Conservation (phyloP, 345 rosid genomes). For the Eucalyptus pauciflora region DNA sequence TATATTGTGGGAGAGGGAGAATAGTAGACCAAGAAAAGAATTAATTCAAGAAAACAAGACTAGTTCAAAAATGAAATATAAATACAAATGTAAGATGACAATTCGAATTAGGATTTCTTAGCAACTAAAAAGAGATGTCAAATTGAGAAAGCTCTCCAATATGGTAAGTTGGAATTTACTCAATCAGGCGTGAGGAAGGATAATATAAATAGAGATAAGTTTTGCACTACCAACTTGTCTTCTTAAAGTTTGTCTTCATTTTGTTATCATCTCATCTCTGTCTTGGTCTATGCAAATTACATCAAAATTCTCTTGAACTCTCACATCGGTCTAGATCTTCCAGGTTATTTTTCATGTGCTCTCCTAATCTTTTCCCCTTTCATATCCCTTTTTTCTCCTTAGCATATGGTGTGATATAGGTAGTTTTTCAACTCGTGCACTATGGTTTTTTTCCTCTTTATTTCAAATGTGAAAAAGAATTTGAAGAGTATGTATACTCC, state of each 20-base stretch:
- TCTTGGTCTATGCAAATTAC: neutral
- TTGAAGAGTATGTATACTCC: no score
- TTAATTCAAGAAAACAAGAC: neutral
- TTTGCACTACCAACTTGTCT: neutral
- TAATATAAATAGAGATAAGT: neutral
- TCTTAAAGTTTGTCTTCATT: neutral
- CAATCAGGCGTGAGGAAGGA: fast-evolving
- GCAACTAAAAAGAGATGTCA: neutral
- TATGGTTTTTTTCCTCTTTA: no score
- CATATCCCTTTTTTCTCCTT: neutral
- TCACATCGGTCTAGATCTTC: neutral
- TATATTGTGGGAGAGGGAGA: neutral
- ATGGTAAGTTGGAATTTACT: neutral
- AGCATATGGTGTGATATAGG: no score
- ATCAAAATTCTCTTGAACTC: neutral
- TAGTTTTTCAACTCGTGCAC: no score
- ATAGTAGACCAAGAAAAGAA: neutral
- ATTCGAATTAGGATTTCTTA: neutral
- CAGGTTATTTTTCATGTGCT: neutral
- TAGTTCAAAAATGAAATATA: neutral
- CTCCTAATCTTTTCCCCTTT: fast-evolving
- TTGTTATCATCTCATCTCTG: neutral
- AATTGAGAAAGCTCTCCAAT: neutral
- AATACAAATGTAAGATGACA: neutral
- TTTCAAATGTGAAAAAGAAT: no score